Conservation (phyloP, 805 yeast species). For the Kodamaea kaohsiungensis region DNA sequence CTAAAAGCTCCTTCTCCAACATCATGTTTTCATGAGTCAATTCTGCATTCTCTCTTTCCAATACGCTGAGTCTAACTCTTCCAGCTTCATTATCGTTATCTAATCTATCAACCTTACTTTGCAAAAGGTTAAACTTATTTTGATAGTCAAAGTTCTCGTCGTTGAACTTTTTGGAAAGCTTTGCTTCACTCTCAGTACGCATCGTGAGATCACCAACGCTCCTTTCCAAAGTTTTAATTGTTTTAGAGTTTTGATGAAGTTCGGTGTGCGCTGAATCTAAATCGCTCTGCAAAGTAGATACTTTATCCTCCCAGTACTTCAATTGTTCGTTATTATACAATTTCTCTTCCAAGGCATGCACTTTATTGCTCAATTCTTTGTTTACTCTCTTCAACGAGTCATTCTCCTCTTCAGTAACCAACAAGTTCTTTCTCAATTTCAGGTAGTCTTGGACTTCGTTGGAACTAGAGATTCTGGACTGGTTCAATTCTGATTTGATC, state of each 20-base stretch:
- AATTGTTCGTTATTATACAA: slow-evolving; percentile 53
- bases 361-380: slow-evolving; percentile 47
- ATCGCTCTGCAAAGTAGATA: slow-evolving; percentile 52
- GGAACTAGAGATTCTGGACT: slow-evolving; percentile 27
- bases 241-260: slow-evolving; percentile 54
- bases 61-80: slow-evolving; percentile 45
- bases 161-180: slow-evolving; percentile 51
- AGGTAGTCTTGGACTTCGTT: slow-evolving; percentile 38
- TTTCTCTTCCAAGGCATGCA: slow-evolving; percentile 48
- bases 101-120: slow-evolving; percentile 39
- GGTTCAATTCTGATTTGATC: slow-evolving; percentile 35
- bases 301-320: slow-evolving; percentile 60
- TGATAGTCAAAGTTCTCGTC: slow-evolving; percentile 61
- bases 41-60: slow-evolving; percentile 58
- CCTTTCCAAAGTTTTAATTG: slow-evolving; percentile 50
- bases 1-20: slow-evolving; percentile 57
- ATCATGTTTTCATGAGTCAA: slow-evolving; percentile 52
- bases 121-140: slow-evolving; percentile 45
- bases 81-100: slow-evolving; percentile 41
- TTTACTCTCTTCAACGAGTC: slow-evolving; percentile 60
- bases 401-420: slow-evolving; percentile 66
- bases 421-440: slow-evolving; percentile 47
- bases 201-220: slow-evolving; percentile 54
- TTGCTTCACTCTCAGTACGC: slow-evolving; percentile 51
- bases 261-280: slow-evolving; percentile 48